Evolutionary conservation across 2,329 filamentous ascomycete species (phyloP), one percentile per base, ranked within the genome.

Genomic region (Aspergillus pseudotamarii): DNA sequence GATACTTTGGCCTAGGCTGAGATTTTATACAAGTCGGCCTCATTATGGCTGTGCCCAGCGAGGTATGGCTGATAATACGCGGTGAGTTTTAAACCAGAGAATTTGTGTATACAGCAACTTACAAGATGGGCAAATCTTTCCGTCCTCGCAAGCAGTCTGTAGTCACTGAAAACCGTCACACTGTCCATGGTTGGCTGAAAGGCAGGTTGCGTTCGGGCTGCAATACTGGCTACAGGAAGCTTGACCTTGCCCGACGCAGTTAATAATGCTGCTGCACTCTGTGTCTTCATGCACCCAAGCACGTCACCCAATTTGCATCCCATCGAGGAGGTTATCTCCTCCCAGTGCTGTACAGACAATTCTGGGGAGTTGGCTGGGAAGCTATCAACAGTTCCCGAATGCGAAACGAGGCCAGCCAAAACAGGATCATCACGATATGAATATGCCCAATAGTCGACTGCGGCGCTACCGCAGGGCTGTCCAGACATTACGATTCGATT

Each of bases 1-100:
- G 79, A 70, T 38, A 79, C 78, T 26, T 73, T 71, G 0, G 72
- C 75, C 62, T 74, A 83, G 1, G 82, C 79, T 0, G 78, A 75
- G 32, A 84, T 76, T 4, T 78, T 77, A 68, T 84, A 84, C 71
- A 81, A 83, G 0, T 80, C 81, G 3, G 80, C 78, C 66, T 85
- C 83, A 60, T 83, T 78, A 65, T 83, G 59, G 60, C 79, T 82
- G 65, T 79, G 79, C 10, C 80, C 81, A 4, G 78, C 68, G 0
- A 85, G 64, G 1, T 82, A 72, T 0, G 83, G 82, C 45, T 71
- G 28, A n/a, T 28, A 0, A 3, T 4, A 26, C 4, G 5, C 26
- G 14, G 51, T 57, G 9, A 26, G 11, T n/a, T 14, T 23, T 43
- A 46, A 6, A 6, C 16, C 23, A n/a, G n/a, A 10, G 8, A n/a